Base-by-base conservation (phyloP, 768 basidiomycete genomes). In the Scleroderma citrinum region DNA sequence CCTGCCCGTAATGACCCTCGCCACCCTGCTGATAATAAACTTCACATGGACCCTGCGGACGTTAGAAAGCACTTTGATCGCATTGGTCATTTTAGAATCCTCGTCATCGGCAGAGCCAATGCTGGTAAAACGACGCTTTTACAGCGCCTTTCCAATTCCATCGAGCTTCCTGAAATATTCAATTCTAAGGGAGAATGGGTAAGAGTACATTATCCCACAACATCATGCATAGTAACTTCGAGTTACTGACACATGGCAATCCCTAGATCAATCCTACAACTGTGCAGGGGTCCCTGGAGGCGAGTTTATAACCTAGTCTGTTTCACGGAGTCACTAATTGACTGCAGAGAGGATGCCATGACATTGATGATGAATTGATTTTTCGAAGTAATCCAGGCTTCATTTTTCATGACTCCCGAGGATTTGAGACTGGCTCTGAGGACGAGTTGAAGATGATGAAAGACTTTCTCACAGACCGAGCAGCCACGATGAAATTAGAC, bases 341-440 rank as follows among this genome's bases (percentile, higher is more conserved):
- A 10, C 13, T 0, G 37, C 17, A 36, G 19, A 5, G 42, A 67
- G 72, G 70, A 26, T 35, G 47, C 5, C 71, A 71, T 54, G 52
- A 73, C 46, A 65, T 72, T 23, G 47, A 64, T 41, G 47, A 56
- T 30, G 53, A 60, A 47, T 59, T 69, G 35, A 51, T 59, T 7
- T 73, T 68, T 52, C 41, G 36, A 21, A 68, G 58, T 55, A 68
- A 67, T 29, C 55, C 51, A 3, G 42, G 54, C 3, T 73, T 71
- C 52, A 60, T 72, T 19, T 73, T 74, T 48, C 73, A 74, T 34
- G 72, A 74, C 48, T 74, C 73, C 17, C 48, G 60, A 38, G 73
- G 71, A 4, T 71, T 74, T 44, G 70, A 73, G 55, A 50, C 68
- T 17, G 72, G 72, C 3, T 55, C 52, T 2, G 54, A 20, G 1